These are phyloP conservation scores for Penicillium sp. DNA, from an alignment of 2,329 filamentous ascomycete genomes.

Conservation along the genomic window DNA sequence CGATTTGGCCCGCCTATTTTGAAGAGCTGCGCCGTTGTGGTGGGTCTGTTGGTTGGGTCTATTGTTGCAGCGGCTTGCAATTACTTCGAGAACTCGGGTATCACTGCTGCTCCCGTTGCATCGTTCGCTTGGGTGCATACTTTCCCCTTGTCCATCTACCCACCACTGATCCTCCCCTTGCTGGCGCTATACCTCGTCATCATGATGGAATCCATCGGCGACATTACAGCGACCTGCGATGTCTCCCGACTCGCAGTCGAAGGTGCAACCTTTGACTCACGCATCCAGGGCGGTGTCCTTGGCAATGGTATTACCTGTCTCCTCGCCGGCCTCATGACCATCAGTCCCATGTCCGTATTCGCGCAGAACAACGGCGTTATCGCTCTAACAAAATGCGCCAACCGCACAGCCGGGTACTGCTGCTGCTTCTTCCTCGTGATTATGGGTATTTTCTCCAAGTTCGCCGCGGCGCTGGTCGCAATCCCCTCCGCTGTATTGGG, in stretches of 20 bases:
- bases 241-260: slow-evolving; percentile 67
- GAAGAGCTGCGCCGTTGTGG: slow-evolving; percentile 68
- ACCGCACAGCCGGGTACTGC: slow-evolving; percentile 68
- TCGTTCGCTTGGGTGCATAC: slow-evolving; percentile 74
- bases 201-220: slow-evolving; percentile 69
- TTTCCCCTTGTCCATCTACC: slow-evolving; percentile 67
- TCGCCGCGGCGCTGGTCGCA: slow-evolving; percentile 68
- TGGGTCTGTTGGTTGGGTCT: slow-evolving; percentile 67
- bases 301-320: slow-evolving; percentile 69
- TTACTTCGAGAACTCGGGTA: slow-evolving; percentile 64
- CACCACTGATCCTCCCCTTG: slow-evolving; percentile 67
- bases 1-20: slow-evolving; percentile 72
- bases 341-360: slow-evolving; percentile 69
- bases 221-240: slow-evolving; percentile 70
- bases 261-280: slow-evolving; percentile 66
- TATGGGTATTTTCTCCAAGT: slow-evolving; percentile 73
- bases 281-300: slow-evolving; percentile 70
- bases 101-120: slow-evolving; percentile 63
- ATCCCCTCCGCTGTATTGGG: slow-evolving; percentile 59
- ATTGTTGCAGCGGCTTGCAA: slow-evolving; percentile 68
- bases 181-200: slow-evolving; percentile 63
- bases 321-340: slow-evolving; percentile 65
- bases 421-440: slow-evolving; percentile 68
- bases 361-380: slow-evolving; percentile 73
- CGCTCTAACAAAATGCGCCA: slow-evolving; percentile 68